These are phyloP conservation scores for Microstroma glucosiphilum DNA, from an alignment of 1,284 basidiomycete genomes.

Conservation along the genomic window DNA sequence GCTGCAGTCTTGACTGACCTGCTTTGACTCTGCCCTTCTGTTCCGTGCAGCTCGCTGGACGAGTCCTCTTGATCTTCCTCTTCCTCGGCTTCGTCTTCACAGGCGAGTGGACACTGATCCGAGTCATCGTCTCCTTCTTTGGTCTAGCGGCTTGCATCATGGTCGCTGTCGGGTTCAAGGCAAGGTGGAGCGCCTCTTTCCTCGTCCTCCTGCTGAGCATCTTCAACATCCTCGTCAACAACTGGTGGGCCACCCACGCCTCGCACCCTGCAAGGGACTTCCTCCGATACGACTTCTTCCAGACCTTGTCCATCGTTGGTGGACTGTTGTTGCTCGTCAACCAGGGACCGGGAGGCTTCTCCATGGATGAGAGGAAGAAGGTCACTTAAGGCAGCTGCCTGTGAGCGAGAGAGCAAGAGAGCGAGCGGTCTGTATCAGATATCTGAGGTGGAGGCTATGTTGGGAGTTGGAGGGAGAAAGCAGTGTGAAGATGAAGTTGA, in stretches of 20 bases:
- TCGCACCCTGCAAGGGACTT: conserved; percentile 94
- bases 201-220: conserved; percentile 81
- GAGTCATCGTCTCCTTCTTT: conserved; percentile 72
- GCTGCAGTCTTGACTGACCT: background rate
- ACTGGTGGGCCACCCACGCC: conserved; percentile 90
- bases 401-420: background rate
- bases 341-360: conserved; percentile 93
- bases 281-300: conserved; percentile 59
- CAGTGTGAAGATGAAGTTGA: too few species aligned
- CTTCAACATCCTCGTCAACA: conserved; percentile 96
- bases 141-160: conserved; percentile 72
- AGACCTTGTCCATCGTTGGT: conserved; percentile 77
- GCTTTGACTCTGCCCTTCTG: background rate
- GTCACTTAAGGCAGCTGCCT: too few species aligned
- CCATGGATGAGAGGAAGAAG: conserved; percentile 99
- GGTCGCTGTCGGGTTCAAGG: conserved; percentile 98
- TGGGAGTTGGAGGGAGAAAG: too few species aligned
- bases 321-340: conserved; percentile 94
- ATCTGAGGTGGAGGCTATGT: too few species aligned
- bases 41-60: conserved; percentile 72
- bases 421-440: background rate
- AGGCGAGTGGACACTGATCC: conserved; percentile 78
- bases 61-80: conserved; percentile 95
- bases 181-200: conserved; percentile 97
- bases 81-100: conserved; percentile 97